Evolutionary conservation across 768 basidiomycete species (phyloP), one percentile per base, ranked within the genome.

Genomic region (Mycena crocata): DNA sequence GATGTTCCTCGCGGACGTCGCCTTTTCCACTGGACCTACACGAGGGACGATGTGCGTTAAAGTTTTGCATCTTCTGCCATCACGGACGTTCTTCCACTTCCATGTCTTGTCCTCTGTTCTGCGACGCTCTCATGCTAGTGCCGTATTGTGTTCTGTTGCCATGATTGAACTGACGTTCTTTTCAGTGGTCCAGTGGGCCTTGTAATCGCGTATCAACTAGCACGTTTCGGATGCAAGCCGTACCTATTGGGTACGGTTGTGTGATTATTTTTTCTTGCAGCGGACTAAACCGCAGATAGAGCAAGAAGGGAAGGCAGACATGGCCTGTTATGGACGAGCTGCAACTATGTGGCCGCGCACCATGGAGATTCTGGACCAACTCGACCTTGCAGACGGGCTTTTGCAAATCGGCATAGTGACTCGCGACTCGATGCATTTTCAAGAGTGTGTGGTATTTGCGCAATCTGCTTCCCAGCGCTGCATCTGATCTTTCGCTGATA

Each of bases 401-500:
- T 30, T 72, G 39, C 71, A 72, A 46, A 67, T 64, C 26, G 69
- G 71, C 7, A 66, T 62, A 23, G 71, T 69, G n/a, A 72, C 71
- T n/a, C 68, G 71, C 44, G 67, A 70, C 57, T 62, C 62, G n/a
- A 51, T 70, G 42, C 71, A 72, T 58, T 72, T 72, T 39, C 58
- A 61, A 28, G 67, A 72, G 40, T 66, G n/a, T n/a, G n/a, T n/a
- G n/a, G n/a, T n/a, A n/a, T n/a, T n/a, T n/a, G n/a, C n/a, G n/a
- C n/a, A n/a, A n/a, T n/a, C n/a, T n/a, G n/a, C n/a, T n/a, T n/a
- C n/a, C n/a, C n/a, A n/a, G n/a, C 24, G 3, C 64, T 62, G 6
- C 0, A 30, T 39, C n/a, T n/a, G n/a, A n/a, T n/a, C n/a, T n/a
- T n/a, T 3, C 26, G 0, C 15, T 31, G 24, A 15, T 19, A 48